Evolutionary conservation across 1,284 basidiomycete genomes (phyloP).

Genomic region (Heterobasidion occidentale): DNA sequence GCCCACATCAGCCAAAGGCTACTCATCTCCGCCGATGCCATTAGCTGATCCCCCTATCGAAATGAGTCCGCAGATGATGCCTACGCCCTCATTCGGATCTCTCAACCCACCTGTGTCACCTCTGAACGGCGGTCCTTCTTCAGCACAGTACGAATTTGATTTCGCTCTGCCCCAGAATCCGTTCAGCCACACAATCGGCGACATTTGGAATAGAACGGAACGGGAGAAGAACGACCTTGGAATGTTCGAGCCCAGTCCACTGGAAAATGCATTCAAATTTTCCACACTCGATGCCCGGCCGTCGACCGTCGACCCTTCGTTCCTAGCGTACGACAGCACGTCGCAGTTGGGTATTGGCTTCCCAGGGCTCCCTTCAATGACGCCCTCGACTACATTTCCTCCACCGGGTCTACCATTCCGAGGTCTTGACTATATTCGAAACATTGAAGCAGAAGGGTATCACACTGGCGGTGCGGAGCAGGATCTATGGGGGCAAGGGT

Average conservation of each 20-base stretch:
- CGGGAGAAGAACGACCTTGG: constrained; percentile 10
- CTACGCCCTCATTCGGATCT: constrained; percentile 9
- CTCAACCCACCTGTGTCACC: constrained; percentile 21
- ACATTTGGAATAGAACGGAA: constrained; percentile 21
- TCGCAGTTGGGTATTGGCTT: constrained; percentile 29
- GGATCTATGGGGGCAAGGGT: constrained; percentile 65
- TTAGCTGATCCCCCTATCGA: constrained; percentile 23
- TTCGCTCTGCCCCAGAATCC: constrained; percentile 7
- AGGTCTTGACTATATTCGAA: constrained; percentile 72
- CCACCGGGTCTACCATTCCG: constrained; percentile 69
- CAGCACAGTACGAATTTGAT: constrained; percentile 23
- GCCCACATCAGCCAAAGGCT: constrained; percentile 54
- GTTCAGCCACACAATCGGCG: background rate
- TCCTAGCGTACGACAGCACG: constrained; percentile 34
- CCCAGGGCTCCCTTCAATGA: constrained; percentile 46
- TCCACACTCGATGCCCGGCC: constrained; percentile 16
- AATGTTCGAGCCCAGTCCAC: constrained; percentile 5
- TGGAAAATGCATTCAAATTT: constrained; percentile 1
- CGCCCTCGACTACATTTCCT: constrained; percentile 53
- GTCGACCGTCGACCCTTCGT: constrained; percentile 40
- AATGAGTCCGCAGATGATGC: constrained; percentile 13
- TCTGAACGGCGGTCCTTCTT: constrained; percentile 18
- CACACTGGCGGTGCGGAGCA: constrained; percentile 39
- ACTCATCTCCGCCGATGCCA: constrained; percentile 59
- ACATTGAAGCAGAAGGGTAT: constrained; percentile 45